These are phyloP conservation scores for Podospora didyma DNA, from an alignment of 495 filamentous ascomycete genomes.

Conservation along the genomic window DNA sequence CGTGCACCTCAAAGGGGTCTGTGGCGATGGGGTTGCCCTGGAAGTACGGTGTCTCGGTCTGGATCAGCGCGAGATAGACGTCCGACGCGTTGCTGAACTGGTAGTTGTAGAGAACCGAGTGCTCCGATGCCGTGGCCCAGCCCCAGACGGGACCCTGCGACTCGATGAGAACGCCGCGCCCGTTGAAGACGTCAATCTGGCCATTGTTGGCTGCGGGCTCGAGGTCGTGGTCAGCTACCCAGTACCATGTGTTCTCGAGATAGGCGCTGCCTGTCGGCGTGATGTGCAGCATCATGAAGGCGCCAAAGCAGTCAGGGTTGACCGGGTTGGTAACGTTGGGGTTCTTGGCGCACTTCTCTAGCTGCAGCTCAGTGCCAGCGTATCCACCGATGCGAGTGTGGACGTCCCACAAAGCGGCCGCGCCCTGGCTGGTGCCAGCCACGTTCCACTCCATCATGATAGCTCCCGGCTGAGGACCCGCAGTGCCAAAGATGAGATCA, in stretches of 20 bases:
- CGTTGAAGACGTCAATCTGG: slow-evolving; percentile 90
- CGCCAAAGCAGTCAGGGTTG: slow-evolving; percentile 58
- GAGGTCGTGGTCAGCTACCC: slow-evolving; percentile 92
- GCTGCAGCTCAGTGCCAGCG: slow-evolving; percentile 75
- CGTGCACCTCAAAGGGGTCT: slow-evolving; percentile 59
- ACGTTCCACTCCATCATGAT: slow-evolving; percentile 93
- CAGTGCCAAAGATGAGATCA: slow-evolving; percentile 76
- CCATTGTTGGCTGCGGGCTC: slow-evolving; percentile 71
- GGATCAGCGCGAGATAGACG: slow-evolving; percentile 80
- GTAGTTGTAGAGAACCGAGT: slow-evolving; percentile 85
- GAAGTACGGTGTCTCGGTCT: slow-evolving; percentile 91
- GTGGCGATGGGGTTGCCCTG: slow-evolving; percentile 79
- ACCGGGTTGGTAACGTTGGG: slow-evolving; percentile 54
- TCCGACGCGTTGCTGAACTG: slow-evolving; percentile 76
- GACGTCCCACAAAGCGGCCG: slow-evolving; percentile 84
- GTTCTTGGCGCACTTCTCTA: slow-evolving; percentile 68
- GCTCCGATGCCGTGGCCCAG: slow-evolving; percentile 81
- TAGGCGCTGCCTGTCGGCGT: slow-evolving; percentile 68
- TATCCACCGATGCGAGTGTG: slow-evolving; percentile 84
- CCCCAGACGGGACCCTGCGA: slow-evolving; percentile 58
- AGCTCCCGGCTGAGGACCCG: slow-evolving; percentile 76
- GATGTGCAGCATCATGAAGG: slow-evolving; percentile 81
- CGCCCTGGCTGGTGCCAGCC: slow-evolving; percentile 59
- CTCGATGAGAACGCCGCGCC: slow-evolving; percentile 80
- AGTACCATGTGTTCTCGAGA: slow-evolving; percentile 91